Base-by-base conservation (phyloP, 345 rosid species). In the Erodium maritimum region DNA sequence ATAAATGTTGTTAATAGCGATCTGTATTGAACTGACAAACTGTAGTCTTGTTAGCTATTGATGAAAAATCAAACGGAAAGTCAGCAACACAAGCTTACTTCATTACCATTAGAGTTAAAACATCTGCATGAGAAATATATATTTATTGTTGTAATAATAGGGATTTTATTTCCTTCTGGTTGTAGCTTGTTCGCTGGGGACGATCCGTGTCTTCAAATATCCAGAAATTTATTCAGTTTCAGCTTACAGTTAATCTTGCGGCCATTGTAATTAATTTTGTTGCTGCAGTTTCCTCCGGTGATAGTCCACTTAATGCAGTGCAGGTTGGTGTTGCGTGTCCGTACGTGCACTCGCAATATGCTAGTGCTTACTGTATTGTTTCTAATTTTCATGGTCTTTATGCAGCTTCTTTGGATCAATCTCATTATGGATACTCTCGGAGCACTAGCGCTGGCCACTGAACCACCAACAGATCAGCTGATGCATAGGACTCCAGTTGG, bases 361-460 rank as follows among this genome's bases (percentile, higher is more conserved):
- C 20, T 13, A 19, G 23, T 23, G 18, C 23, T 57, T 48, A 20
- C 45, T 57, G 50, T 46, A 0, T 3, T 59, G 19, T 56, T 23
- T 16, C 51, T 22, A 24, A 21, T 24, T 20, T 34, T 25, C 22
- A 50, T 18, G 18, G 14, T 54, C 55, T 63, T 29, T 17, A 9
- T 71, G 60, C 75, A 94, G 99, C 96, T 94, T 66, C 82, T 94
- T 4, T 94, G 99, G 99, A 90, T 94, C 59, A 94, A 93, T 70
- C 96, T 93, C 65, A 93, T 93, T 62, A 87, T 93, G 99, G 99
- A 93, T 71, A 93, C 97, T n/a, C 97, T 93, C 66, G 99, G 99
- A 34, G 99, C 97, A 57, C 76, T 93, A 60, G 99, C 99, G 60
- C 69, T 93, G 68, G 99, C 99, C 57, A 94, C 99, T 2, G 99